A percentile compares a stretch with the other conserved stretches of the same genome.
phyloP scores from a whole-genome alignment of 23 red algal genomes.

The Gracilariopsis chorda region DNA sequence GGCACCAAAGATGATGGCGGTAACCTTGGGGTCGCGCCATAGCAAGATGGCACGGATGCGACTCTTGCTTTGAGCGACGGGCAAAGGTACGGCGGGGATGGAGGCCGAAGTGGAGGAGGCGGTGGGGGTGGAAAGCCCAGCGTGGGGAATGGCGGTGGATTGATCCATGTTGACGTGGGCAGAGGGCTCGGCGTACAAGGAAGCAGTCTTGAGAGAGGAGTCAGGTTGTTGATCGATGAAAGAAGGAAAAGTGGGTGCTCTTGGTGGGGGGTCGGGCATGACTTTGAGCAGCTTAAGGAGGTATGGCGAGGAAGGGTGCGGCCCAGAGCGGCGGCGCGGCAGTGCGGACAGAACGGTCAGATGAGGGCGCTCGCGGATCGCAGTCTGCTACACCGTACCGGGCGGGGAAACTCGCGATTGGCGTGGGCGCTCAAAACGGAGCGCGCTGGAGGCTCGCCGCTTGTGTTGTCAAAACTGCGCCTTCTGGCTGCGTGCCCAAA shows the following conservation, averaged over 20 bases:
- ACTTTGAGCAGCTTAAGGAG: too few relatives aligned
- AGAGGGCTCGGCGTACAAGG: not conserved
- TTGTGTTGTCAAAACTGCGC: too few relatives aligned
- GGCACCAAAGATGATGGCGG: slow-evolving; percentile 12
- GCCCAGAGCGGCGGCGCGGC: not conserved
- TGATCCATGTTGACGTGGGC: slow-evolving; percentile 38
- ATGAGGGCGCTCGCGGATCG: not conserved
- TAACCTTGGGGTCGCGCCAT: slow-evolving; percentile 58
- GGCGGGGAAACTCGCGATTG: not conserved
- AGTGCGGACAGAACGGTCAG: slow-evolving; percentile 18
- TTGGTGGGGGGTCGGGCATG: slow-evolving; percentile 45
- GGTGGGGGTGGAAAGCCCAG: not conserved
- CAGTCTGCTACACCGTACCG: not conserved
- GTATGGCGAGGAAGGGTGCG: not conserved
- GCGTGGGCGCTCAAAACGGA: not conserved
- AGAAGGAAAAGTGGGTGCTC: slow-evolving; percentile 54
- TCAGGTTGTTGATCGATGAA: slow-evolving; percentile 47
- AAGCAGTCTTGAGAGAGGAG: not conserved
- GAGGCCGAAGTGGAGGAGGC: not conserved
- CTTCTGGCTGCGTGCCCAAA: too few relatives aligned
- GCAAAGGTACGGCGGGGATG: slow-evolving; percentile 42
- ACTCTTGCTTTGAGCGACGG: slow-evolving; percentile 38
- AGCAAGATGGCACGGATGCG: slow-evolving; percentile 33
- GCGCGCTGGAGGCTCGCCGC: slow-evolving; percentile 13
- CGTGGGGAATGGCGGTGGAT: not conserved